Evolutionary conservation across 495 filamentous ascomycete genomes (phyloP), one percentile per base, ranked within the genome.

Genomic region (Talaromyces proteolyticus): DNA sequence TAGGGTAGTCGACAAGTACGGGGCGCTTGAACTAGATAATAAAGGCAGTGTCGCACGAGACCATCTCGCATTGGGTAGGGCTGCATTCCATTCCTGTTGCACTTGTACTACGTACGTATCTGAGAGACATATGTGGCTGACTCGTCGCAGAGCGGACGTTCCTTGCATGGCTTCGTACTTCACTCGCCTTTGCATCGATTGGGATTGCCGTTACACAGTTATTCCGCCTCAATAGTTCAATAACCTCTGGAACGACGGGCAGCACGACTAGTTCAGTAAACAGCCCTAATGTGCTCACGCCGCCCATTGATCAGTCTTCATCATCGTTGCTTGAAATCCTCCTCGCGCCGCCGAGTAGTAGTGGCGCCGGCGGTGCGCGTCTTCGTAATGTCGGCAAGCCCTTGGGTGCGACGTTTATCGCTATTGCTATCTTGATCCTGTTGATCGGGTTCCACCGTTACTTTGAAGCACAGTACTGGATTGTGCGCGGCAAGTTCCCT

Each of bases 161-260:
- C 67, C 81, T 98, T 18, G 93, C 93, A 44, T 98, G 93, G 93
- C 80, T 98, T 42, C 82, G 93, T 41, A 98, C 93, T 16, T 96
- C 91, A 18, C 78, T 98, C 39, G 89, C 92, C 42, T 98, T 98
- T 63, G 94, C 93, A 34, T 90, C 85, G 44, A 98, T 98, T 58
- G 93, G 93, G 49, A 91, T 98, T 53, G 93, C 92, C 45, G 82
- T 98, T 44, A 96, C 94, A 1, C 93, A 98, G 66, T 80, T 98
- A 44, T 97, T 98, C 70, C 86, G 93, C 21, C 82, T 97, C 42
- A 96, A 95, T 74, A 87, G 79, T 20, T 74, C 83, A 25, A 67
- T 86, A 51, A 58, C 69, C 16, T 38, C 43, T 8, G 24, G 34
- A 17, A 1, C 8, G n/a, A n/a, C 22, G 34, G 16, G 41, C 41